Evolutionary conservation across 2,329 filamentous ascomycete species (phyloP).

Genomic region (Penicillium sp.): DNA sequence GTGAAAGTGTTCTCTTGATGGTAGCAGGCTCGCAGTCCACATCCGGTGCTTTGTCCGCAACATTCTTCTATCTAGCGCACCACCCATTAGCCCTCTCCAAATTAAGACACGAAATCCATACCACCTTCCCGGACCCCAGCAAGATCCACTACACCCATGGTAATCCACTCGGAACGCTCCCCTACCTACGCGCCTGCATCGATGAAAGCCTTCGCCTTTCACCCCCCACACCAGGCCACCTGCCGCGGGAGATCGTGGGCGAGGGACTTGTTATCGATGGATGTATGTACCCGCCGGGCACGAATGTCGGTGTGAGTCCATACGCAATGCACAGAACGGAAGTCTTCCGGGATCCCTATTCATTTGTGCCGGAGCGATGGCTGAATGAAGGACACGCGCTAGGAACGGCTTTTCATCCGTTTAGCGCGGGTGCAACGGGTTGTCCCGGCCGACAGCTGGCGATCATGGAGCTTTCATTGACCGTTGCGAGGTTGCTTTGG

Average conservation of each 20-base stretch:
- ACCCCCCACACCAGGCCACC: not conserved
- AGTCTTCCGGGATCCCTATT: not conserved
- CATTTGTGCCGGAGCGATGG: not conserved
- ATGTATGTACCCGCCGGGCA: not conserved
- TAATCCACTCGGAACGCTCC: not conserved
- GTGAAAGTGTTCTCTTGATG: not conserved
- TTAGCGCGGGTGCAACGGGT: not conserved
- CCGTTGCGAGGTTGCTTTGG: not conserved
- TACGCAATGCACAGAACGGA: not conserved
- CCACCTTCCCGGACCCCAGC: not conserved
- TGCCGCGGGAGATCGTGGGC: no score
- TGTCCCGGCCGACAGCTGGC: not conserved
- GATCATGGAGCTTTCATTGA: not conserved
- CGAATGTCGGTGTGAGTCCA: not conserved
- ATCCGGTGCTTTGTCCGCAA: not conserved
- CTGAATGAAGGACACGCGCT: not conserved
- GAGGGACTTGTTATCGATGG: not conserved
- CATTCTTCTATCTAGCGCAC: not conserved
- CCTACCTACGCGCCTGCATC: not conserved
- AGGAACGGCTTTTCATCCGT: not conserved
- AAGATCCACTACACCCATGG: not conserved
- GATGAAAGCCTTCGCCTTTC: not conserved
- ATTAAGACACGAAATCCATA: not conserved
- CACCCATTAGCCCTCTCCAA: not conserved
- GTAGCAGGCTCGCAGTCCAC: not conserved